phyloP scores from a whole-genome alignment of 768 basidiomycete species.

The Sarcomyxa edulis region DNA sequence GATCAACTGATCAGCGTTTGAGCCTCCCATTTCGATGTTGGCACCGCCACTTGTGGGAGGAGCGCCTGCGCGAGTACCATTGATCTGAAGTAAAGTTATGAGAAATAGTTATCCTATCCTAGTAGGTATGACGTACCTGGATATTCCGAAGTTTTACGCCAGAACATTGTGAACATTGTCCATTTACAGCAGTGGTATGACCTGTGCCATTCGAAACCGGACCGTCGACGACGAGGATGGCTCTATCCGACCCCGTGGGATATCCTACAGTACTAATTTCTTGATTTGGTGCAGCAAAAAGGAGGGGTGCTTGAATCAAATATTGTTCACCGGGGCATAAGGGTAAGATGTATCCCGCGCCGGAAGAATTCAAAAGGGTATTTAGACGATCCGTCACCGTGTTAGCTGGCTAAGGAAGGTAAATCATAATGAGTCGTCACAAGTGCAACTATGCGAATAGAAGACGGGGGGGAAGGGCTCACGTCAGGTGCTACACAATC shows the following conservation, averaged over 20 bases:
- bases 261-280: conserved; percentile 82
- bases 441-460: no score
- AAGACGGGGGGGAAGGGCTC: no score
- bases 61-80: conserved; percentile 60
- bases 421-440: no score
- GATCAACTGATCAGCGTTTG: conserved; percentile 65
- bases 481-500: conserved; percentile 3
- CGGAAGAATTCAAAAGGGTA: conserved; percentile 56
- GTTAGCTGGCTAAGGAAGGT: conserved; percentile 49
- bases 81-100: conserved; percentile 40
- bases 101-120: background rate
- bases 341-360: conserved; percentile 57
- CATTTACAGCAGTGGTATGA: conserved; percentile 71
- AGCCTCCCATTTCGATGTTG: conserved; percentile 84
- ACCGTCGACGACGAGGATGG: conserved; percentile 66
- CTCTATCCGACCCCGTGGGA: conserved; percentile 61
- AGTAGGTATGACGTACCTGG: conserved; percentile 39
- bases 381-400: conserved; percentile 67
- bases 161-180: conserved; percentile 52
- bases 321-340: conserved; percentile 66
- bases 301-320: conserved; percentile 57
- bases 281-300: conserved; percentile 62
- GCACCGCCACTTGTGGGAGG: conserved; percentile 56
- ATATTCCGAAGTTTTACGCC: conserved; percentile 66
- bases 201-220: conserved; percentile 55